Conservation (phyloP, 495 filamentous ascomycete genomes). For the Aspergillus indologenus region DNA sequence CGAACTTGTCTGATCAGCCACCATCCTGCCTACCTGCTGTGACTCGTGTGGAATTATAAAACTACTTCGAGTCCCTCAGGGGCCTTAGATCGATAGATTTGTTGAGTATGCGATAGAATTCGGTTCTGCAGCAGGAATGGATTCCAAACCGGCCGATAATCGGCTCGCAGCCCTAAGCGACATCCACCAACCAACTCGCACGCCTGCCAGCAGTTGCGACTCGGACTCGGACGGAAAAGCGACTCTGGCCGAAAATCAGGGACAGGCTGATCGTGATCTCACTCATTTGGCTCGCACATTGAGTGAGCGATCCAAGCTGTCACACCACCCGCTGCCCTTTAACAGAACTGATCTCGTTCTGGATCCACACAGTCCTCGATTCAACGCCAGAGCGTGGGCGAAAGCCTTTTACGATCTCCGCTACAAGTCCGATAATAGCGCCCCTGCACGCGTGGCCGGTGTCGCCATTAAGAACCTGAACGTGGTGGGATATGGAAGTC, state of each 20-base stretch:
- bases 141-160: too few species aligned
- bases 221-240: background rate
- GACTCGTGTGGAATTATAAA: too few species aligned
- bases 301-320: background rate
- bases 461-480: slow-evolving; percentile 46
- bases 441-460: slow-evolving; percentile 19
- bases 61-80: too few species aligned
- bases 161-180: too few species aligned
- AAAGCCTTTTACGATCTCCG: slow-evolving; percentile 18
- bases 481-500: slow-evolving; percentile 68
- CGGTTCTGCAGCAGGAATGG: too few species aligned
- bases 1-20: too few species aligned
- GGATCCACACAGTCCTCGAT: slow-evolving; percentile 33
- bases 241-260: background rate
- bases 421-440: slow-evolving; percentile 8
- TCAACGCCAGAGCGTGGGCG: slow-evolving; percentile 34
- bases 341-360: slow-evolving; percentile 1
- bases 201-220: too few species aligned
- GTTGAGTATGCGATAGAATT: too few species aligned
- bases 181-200: too few species aligned
- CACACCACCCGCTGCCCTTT: background rate
- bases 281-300: background rate
- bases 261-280: background rate
- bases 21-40: too few species aligned
- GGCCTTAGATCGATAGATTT: too few species aligned